These are phyloP conservation scores for Phytopythium kandeliae DNA, from an alignment of 352 stramenopile species.

Conservation along the genomic window DNA sequence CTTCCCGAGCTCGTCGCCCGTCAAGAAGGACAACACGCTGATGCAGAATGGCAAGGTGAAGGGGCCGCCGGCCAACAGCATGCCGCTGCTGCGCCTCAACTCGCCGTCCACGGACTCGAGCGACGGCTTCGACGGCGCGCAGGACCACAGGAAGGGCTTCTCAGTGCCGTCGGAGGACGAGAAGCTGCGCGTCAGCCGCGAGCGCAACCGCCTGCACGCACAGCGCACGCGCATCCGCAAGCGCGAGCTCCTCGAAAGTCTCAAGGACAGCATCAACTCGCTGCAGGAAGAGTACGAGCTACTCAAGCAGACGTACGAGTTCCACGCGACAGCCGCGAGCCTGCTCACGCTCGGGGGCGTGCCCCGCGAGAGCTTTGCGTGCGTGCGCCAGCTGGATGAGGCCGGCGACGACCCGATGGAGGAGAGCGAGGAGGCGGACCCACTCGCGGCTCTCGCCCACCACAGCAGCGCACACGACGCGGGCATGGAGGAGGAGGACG, in stretches of 20 bases:
- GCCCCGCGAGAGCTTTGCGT: conserved; percentile 21
- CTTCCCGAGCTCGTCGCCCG: conserved; percentile 53
- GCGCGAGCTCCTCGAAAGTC: conserved; percentile 63
- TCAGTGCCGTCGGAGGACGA: conserved; percentile 32
- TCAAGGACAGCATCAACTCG: conserved; percentile 63
- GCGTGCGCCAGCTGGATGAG: conserved; percentile 47
- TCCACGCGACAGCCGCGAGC: conserved; percentile 63
- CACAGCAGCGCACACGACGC: conserved; percentile 26
- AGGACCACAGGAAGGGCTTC: not conserved
- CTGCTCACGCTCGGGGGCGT: conserved; percentile 45
- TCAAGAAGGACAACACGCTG: conserved; percentile 44
- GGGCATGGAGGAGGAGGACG: conserved; percentile 26
- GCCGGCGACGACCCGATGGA: conserved; percentile 33
- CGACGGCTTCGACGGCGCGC: conserved; percentile 1
- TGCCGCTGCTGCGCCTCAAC: conserved; percentile 38
- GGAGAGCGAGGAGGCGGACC: conserved; percentile 24
- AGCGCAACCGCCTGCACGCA: conserved; percentile 70
- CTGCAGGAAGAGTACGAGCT: conserved; percentile 56
- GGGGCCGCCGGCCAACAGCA: conserved; percentile 5
- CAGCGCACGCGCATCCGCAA: conserved; percentile 75
- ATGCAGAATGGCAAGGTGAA: conserved; percentile 9
- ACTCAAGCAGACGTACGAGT: conserved; percentile 72
- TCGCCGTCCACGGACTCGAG: conserved; percentile 25
- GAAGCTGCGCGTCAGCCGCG: conserved; percentile 65
- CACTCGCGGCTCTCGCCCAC: conserved; percentile 7